These are phyloP conservation scores for Tolypocladium cylindrosporum DNA, from an alignment of 2,329 filamentous ascomycete species.

Conservation along the genomic window DNA sequence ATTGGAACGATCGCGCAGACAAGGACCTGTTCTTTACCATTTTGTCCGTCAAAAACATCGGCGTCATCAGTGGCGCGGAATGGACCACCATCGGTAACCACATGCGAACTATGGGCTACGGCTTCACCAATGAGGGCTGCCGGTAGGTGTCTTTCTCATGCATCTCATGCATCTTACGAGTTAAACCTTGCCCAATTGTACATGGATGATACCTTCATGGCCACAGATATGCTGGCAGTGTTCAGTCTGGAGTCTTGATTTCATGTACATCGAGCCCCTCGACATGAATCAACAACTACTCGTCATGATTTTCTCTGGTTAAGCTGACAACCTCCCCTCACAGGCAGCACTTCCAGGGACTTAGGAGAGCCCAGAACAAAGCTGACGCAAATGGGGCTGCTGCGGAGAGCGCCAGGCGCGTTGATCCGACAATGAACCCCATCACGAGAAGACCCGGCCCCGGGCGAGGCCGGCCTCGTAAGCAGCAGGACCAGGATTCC, in stretches of 20 bases:
- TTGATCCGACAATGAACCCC: conserved; percentile 45
- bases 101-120: conserved; percentile 49
- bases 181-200: not conserved
- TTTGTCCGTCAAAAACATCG: conserved; percentile 51
- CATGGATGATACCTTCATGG: not conserved
- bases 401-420: conserved; percentile 24
- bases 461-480: conserved; percentile 43
- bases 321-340: not conserved
- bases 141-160: conserved; percentile 35
- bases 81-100: conserved; percentile 52
- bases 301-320: not conserved
- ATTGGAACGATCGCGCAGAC: conserved; percentile 52
- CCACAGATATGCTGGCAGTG: not conserved
- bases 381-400: conserved; percentile 27
- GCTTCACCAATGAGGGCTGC: conserved; percentile 55
- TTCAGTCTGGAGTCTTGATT: not conserved
- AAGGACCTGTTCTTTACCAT: conserved; percentile 56
- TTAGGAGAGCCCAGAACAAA: conserved; percentile 46
- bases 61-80: conserved; percentile 51
- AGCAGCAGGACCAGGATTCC: conserved; percentile 21
- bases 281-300: not conserved
- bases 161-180: not conserved
- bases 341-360: conserved; percentile 52
- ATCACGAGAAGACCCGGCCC: conserved; percentile 52
- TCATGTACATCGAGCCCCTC: not conserved